Evolutionary conservation across 768 basidiomycete species (phyloP).

Genomic region (Panaeolus cyanescens): DNA sequence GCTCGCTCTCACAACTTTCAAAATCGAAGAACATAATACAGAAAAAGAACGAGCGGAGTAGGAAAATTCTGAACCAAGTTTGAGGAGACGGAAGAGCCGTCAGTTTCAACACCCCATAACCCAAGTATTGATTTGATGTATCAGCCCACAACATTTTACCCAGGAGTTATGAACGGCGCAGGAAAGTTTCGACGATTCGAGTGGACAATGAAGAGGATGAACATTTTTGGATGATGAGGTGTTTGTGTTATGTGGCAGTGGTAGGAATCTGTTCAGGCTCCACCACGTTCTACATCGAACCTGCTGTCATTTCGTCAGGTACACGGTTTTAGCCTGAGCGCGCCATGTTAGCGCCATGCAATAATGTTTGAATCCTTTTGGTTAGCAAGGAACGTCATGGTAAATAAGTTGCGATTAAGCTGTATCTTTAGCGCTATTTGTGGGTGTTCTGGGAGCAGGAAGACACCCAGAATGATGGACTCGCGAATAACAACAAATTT

Average conservation of each 20-base stretch:
- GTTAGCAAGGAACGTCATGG: too few species aligned
- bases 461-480: too few species aligned
- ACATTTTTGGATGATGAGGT: background rate
- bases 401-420: too few species aligned
- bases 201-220: background rate
- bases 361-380: background rate
- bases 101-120: background rate
- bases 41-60: background rate
- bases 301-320: too few species aligned
- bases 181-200: background rate
- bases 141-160: background rate
- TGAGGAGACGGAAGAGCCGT: background rate
- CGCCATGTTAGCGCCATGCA: background rate
- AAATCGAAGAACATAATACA: background rate
- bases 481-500: too few species aligned
- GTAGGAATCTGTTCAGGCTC: background rate
- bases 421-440: too few species aligned
- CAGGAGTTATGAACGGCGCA: background rate
- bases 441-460: too few species aligned
- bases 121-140: background rate
- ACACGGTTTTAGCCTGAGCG: background rate
- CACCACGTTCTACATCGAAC: background rate
- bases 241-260: background rate
- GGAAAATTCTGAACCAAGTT: background rate
- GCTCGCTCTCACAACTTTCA: background rate